Conservation (phyloP, 169 alveolate genomes). For the Plasmodium inui region DNA sequence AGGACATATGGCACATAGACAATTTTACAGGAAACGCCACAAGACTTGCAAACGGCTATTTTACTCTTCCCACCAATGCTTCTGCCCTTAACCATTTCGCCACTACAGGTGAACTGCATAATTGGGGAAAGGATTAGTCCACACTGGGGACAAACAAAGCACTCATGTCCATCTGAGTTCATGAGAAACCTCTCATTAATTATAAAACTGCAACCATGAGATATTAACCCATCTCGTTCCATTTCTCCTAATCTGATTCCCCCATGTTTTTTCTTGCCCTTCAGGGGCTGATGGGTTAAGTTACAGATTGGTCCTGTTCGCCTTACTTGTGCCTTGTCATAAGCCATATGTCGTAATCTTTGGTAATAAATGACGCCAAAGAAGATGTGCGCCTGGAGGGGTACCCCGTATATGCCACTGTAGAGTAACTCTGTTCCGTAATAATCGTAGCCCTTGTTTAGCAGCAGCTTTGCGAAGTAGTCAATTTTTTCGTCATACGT, state of each 20-base stretch:
- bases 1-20: slow-evolving; percentile 93
- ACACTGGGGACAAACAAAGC: slow-evolving; percentile 98
- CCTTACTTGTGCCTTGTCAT: slow-evolving; percentile 96
- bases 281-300: slow-evolving; percentile 98
- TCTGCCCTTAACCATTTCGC: slow-evolving; percentile 71
- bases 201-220: slow-evolving; percentile 98
- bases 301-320: slow-evolving; percentile 99
- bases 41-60: slow-evolving; percentile 89
- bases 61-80: slow-evolving; percentile 74
- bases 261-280: slow-evolving; percentile 99
- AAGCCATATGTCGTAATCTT: slow-evolving; percentile 99
- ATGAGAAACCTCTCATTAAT: slow-evolving; percentile 97
- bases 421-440: slow-evolving; percentile 98
- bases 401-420: slow-evolving; percentile 98
- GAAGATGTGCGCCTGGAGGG: slow-evolving; percentile 97
- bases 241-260: slow-evolving; percentile 99
- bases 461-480: slow-evolving; percentile 67
- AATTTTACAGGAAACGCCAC: slow-evolving; percentile 89
- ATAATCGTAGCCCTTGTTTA: slow-evolving; percentile 92
- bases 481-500: slow-evolving; percentile 73
- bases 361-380: slow-evolving; percentile 99
- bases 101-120: slow-evolving; percentile 83
- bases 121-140: slow-evolving; percentile 96
- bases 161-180: slow-evolving; percentile 98
- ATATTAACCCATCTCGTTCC: slow-evolving; percentile 99